These are phyloP conservation scores for Penstemon eatonii DNA, from an alignment of 257 asterid genomes.

Conservation along the genomic window DNA sequence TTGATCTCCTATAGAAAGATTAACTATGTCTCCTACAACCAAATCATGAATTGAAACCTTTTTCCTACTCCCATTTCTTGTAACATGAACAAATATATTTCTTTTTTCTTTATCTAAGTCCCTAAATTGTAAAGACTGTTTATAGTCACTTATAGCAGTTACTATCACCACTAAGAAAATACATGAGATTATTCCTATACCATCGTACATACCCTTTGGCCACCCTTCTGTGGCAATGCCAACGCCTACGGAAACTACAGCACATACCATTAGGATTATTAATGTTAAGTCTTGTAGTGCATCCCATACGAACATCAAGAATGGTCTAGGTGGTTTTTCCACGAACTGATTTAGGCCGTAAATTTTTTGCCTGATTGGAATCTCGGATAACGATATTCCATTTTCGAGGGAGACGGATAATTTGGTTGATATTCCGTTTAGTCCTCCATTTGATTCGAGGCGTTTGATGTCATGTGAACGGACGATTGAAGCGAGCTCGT, in stretches of 20 bases:
- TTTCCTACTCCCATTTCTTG: constrained; percentile 50
- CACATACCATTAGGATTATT: constrained; percentile 66
- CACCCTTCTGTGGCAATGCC: constrained; percentile 82
- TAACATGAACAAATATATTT: constrained; percentile 57
- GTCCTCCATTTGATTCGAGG: constrained; percentile 57
- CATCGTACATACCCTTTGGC: constrained; percentile 82
- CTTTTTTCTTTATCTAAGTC: constrained; percentile 73
- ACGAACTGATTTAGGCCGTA: constrained; percentile 59
- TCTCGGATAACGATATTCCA: constrained; percentile 51
- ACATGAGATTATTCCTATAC: constrained; percentile 63
- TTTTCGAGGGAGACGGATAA: constrained; percentile 50
- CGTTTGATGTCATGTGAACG: constrained; percentile 59
- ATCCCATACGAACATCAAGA: constrained; percentile 76
- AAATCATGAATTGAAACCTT: constrained; percentile 60
- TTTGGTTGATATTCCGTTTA: constrained; percentile 51
- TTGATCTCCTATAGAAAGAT: constrained; percentile 73
- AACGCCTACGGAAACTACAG: constrained; percentile 63
- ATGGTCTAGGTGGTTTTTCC: constrained; percentile 64
- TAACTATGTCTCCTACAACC: constrained; percentile 75
- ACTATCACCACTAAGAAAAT: constrained; percentile 67
- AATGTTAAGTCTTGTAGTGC: constrained; percentile 79
- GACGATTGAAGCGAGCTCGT: constrained; percentile 64
- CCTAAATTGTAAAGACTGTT: constrained; percentile 78
- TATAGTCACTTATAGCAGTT: constrained; percentile 75
- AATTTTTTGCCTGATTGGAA: constrained; percentile 41